phyloP scores from a whole-genome alignment of 202 grass and related monocot genomes.

The Cymbopogon flexuosus region DNA sequence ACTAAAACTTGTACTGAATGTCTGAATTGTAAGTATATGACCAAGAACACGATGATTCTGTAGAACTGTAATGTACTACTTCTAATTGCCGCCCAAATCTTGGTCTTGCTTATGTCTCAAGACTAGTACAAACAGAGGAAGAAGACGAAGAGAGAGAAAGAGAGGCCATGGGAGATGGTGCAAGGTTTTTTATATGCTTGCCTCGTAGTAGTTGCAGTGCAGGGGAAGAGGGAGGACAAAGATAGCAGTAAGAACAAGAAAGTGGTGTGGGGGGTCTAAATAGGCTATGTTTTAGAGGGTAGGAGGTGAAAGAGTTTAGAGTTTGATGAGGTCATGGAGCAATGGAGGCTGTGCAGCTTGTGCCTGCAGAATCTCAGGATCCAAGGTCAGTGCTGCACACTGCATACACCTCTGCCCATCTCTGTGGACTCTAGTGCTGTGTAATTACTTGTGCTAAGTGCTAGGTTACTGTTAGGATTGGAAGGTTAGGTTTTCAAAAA shows the following conservation, averaged over 20 bases:
- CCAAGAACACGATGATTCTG: slow-evolving; percentile 38
- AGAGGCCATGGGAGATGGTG: slow-evolving; percentile 17
- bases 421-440: slow-evolving; percentile 17
- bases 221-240: not conserved
- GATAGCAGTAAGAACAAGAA: slow-evolving; percentile 15
- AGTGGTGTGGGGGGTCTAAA: not conserved
- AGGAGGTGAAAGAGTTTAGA: slow-evolving; percentile 9
- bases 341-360: slow-evolving; percentile 29
- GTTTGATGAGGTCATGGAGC: slow-evolving; percentile 40
- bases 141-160: slow-evolving; percentile 9
- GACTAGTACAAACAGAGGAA: slow-evolving; percentile 31
- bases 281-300: not conserved
- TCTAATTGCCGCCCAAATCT: slow-evolving; percentile 31
- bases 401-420: slow-evolving; percentile 35
- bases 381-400: slow-evolving; percentile 45
- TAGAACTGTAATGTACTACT: not conserved
- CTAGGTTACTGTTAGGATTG: slow-evolving; percentile 8
- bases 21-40: slow-evolving; percentile 25
- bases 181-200: slow-evolving; percentile 34
- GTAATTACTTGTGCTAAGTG: slow-evolving; percentile 26
- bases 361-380: slow-evolving; percentile 71
- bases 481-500: slow-evolving; percentile 21
- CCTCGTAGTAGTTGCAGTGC: not conserved
- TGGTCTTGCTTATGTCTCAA: slow-evolving; percentile 61
- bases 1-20: slow-evolving; percentile 4